Evolutionary conservation across 2,329 filamentous ascomycete species (phyloP).

Genomic region (Penicillium sp.): DNA sequence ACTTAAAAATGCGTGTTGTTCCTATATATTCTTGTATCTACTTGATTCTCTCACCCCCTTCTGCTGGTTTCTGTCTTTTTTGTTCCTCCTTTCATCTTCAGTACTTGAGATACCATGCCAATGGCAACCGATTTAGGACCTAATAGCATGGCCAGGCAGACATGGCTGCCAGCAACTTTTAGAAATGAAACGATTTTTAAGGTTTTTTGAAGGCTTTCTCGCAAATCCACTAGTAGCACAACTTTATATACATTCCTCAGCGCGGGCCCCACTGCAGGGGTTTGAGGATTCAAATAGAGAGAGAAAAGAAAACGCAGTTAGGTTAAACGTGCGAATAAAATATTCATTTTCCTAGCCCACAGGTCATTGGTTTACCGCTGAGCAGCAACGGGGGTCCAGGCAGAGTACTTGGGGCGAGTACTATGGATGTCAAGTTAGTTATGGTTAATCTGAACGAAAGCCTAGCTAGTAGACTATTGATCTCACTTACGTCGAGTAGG

Average conservation of each 20-base stretch:
- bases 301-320: slow-evolving; percentile 11
- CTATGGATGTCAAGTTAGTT: slow-evolving; percentile 21
- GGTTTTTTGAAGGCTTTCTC: slow-evolving; percentile 16
- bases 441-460: slow-evolving; percentile 7
- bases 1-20: slow-evolving; percentile 7
- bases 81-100: slow-evolving; percentile 13
- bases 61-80: slow-evolving; percentile 10
- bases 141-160: slow-evolving; percentile 8
- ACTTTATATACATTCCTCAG: slow-evolving; percentile 42
- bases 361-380: slow-evolving; percentile 33
- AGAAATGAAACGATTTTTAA: slow-evolving; percentile 14
- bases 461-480: background rate
- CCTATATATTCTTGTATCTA: slow-evolving; percentile 28
- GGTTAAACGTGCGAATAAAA: slow-evolving; percentile 14
- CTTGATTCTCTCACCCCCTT: slow-evolving; percentile 11
- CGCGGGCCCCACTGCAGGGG: slow-evolving; percentile 6
- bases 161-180: slow-evolving; percentile 11
- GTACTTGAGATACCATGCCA: slow-evolving; percentile 34
- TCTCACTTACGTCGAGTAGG: slow-evolving; percentile 88
- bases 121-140: slow-evolving; percentile 14
- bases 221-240: slow-evolving; percentile 33
- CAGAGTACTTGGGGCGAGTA: slow-evolving; percentile 38
- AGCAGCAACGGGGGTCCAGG: slow-evolving; percentile 42
- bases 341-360: slow-evolving; percentile 22
- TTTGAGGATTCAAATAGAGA: slow-evolving; percentile 11